phyloP scores from a whole-genome alignment of 306 rosid species.

The Vachellia pachyceras region DNA sequence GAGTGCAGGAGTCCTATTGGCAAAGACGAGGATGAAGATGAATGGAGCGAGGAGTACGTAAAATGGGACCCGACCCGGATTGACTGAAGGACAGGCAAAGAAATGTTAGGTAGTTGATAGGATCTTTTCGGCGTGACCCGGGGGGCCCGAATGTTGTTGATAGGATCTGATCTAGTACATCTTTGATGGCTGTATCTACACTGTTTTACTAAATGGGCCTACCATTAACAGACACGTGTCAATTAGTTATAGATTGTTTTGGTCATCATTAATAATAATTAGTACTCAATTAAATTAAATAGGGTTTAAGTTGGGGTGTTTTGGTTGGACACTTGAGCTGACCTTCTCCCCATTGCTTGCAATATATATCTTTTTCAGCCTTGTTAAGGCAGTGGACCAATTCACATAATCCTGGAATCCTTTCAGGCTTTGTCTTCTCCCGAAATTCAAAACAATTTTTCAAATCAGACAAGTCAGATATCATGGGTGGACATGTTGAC shows the following conservation, averaged over 20 bases:
- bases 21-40: neutral
- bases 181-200: neutral
- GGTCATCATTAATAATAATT: neutral
- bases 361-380: slow-evolving; percentile 23
- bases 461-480: too few relatives aligned
- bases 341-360: slow-evolving; percentile 45
- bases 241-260: neutral
- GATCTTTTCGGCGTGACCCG: neutral
- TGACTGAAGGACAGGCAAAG: too few relatives aligned
- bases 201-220: neutral
- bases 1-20: neutral
- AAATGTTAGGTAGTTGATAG: too few relatives aligned
- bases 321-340: too few relatives aligned
- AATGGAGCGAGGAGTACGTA: neutral
- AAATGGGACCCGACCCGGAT: slow-evolving; percentile 1
- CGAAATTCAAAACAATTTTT: too few relatives aligned
- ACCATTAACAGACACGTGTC: too few relatives aligned
- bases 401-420: neutral
- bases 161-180: neutral
- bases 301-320: neutral
- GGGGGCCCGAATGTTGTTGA: slow-evolving; percentile 15
- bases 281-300: neutral
- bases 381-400: slow-evolving; percentile 15
- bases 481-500: too few relatives aligned
- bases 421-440: too few relatives aligned